Conservation (phyloP, 108 stramenopile genomes). For the Nitzschia sp. region DNA sequence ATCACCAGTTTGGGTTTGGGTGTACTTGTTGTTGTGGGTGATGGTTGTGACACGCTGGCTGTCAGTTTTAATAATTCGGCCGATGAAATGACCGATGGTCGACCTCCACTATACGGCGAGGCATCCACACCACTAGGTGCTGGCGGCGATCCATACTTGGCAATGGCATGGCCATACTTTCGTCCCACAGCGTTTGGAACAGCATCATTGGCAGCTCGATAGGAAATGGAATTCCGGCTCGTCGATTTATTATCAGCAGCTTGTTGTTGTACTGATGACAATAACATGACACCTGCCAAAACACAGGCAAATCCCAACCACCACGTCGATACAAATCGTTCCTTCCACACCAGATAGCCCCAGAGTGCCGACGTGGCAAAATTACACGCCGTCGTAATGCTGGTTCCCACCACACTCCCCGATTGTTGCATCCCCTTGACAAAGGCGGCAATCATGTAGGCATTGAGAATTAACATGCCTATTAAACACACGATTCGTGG, state of each 20-base stretch:
- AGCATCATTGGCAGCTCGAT: background rate
- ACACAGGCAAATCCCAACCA: constrained; percentile 49
- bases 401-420: constrained; percentile 75
- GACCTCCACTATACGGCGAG: background rate
- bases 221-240: background rate
- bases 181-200: background rate
- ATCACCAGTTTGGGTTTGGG: background rate
- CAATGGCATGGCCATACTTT: background rate
- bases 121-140: background rate
- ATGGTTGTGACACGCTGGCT: background rate
- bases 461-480: constrained; percentile 62
- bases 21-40: background rate
- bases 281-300: constrained; percentile 38
- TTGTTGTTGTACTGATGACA: constrained; percentile 14
- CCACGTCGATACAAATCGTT: constrained; percentile 37
- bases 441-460: constrained; percentile 72
- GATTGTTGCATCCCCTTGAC: constrained; percentile 79
- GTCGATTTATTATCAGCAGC: background rate
- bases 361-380: constrained; percentile 48
- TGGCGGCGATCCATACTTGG: background rate
- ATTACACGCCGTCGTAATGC: constrained; percentile 73
- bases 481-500: constrained; percentile 53
- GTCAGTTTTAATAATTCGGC: background rate
- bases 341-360: constrained; percentile 45
- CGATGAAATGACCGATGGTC: background rate